phyloP scores from a whole-genome alignment of 352 stramenopile species.

The Pythium dissotocum region DNA sequence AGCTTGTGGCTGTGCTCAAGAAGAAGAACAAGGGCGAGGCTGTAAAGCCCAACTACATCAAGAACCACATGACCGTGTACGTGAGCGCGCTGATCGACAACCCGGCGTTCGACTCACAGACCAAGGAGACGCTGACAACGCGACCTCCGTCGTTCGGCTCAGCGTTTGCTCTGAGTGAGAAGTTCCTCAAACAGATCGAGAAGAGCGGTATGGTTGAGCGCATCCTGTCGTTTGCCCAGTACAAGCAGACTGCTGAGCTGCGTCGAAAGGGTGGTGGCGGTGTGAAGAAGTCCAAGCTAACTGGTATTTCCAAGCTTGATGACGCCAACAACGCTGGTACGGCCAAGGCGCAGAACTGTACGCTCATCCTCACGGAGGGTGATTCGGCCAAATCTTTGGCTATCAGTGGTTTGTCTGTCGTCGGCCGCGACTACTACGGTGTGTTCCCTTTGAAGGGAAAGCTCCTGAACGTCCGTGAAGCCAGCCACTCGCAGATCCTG shows the following conservation, averaged over 20 bases:
- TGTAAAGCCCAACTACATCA: slow-evolving; percentile 94
- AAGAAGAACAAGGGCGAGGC: slow-evolving; percentile 93
- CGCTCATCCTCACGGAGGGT: slow-evolving; percentile 98
- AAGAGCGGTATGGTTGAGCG: slow-evolving; percentile 90
- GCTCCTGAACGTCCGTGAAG: slow-evolving; percentile 99
- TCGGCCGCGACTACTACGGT: slow-evolving; percentile 96
- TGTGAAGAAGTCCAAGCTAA: slow-evolving; percentile 84
- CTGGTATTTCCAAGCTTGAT: slow-evolving; percentile 96
- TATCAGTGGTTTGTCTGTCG: slow-evolving; percentile 95
- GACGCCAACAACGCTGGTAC: slow-evolving; percentile 96
- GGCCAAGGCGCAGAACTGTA: slow-evolving; percentile 91
- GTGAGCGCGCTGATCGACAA: slow-evolving; percentile 97
- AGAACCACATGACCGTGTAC: slow-evolving; percentile 96
- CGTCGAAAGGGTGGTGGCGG: slow-evolving; percentile 78
- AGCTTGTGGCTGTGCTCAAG: slow-evolving; percentile 91
- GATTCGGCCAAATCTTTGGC: slow-evolving; percentile 98
- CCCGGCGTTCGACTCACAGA: slow-evolving; percentile 97
- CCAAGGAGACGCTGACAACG: slow-evolving; percentile 97
- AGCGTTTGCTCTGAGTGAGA: slow-evolving; percentile 82
- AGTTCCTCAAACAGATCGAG: slow-evolving; percentile 87
- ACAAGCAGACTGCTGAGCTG: slow-evolving; percentile 91
- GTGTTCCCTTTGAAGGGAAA: slow-evolving; percentile 98
- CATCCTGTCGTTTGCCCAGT: slow-evolving; percentile 91
- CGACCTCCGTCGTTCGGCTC: slow-evolving; percentile 84
- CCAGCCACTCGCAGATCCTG: slow-evolving; percentile 93